Conservation (phyloP, 2,329 filamentous ascomycete species). For the Celoporthe dispersa region DNA sequence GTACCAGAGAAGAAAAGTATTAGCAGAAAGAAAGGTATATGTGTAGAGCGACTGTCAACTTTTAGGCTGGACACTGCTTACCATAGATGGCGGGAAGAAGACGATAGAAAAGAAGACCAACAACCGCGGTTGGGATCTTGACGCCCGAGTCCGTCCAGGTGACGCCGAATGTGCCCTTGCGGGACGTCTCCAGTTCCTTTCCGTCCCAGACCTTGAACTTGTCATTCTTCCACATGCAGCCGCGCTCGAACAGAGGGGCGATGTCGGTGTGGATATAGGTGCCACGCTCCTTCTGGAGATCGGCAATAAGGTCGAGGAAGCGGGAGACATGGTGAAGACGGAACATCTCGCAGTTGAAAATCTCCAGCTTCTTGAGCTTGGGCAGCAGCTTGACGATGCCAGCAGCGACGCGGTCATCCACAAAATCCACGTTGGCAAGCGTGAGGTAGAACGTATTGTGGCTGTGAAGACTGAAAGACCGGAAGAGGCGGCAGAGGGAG, state of each 20-base stretch:
- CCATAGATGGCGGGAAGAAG: slow-evolving; percentile 21
- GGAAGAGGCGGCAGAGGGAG: slow-evolving; percentile 2
- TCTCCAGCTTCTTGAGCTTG: slow-evolving; percentile 19
- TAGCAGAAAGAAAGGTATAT: no score
- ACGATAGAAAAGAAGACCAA: slow-evolving; percentile 17
- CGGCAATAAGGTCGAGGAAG: slow-evolving; percentile 14
- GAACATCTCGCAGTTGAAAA: slow-evolving; percentile 23
- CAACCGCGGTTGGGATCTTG: slow-evolving; percentile 21
- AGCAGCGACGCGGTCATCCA: slow-evolving; percentile 13
- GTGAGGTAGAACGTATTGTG: neutral
- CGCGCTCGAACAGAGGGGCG: slow-evolving; percentile 18
- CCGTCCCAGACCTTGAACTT: neutral
- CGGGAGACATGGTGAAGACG: slow-evolving; percentile 13
- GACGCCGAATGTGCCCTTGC: slow-evolving; percentile 25
- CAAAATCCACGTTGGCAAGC: slow-evolving; percentile 17
- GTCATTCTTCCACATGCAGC: slow-evolving; percentile 9
- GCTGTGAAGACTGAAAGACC: slow-evolving; percentile 3
- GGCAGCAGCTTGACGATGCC: slow-evolving; percentile 19
- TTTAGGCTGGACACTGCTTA: neutral
- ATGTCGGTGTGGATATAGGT: slow-evolving; percentile 14
- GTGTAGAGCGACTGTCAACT: no score
- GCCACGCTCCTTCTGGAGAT: slow-evolving; percentile 1
- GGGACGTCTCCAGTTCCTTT: neutral
- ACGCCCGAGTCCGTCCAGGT: slow-evolving; percentile 17
- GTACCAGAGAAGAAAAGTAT: neutral